phyloP scores from a whole-genome alignment of 2,329 filamentous ascomycete species.

The Arthrinium phaeospermum region DNA sequence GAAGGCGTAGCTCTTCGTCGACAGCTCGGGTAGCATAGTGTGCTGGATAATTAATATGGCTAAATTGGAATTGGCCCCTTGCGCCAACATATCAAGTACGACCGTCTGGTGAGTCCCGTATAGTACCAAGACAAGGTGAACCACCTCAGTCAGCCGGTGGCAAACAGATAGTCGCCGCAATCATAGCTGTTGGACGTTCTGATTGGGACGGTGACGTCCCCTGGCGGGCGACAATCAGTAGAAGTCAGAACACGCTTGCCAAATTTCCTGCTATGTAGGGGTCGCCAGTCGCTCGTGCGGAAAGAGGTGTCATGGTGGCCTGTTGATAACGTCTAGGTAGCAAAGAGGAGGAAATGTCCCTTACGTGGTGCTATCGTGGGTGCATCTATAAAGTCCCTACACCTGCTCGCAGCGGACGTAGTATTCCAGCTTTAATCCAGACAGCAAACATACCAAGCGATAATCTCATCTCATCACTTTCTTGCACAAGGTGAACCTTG shows the following conservation, averaged over 20 bases:
- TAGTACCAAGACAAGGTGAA: neutral
- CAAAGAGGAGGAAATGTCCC: neutral
- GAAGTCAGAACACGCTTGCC: neutral
- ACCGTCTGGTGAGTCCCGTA: neutral
- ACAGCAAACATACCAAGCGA: neutral
- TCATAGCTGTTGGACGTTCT: neutral
- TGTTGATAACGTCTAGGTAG: neutral
- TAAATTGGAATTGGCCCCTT: neutral
- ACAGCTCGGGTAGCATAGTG: neutral
- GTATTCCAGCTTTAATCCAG: neutral
- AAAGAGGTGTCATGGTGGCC: neutral
- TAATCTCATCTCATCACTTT: neutral
- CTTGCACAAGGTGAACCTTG: too few species aligned
- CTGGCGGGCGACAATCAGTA: neutral
- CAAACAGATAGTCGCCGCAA: neutral
- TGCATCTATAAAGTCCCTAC: neutral
- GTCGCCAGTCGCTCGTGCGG: neutral
- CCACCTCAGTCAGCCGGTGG: neutral
- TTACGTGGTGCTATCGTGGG: neutral
- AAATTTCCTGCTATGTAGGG: neutral
- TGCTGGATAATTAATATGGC: slow-evolving; percentile 3
- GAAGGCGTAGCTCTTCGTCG: neutral
- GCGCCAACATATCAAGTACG: neutral
- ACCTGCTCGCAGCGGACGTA: neutral
- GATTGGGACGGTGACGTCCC: neutral